Base-by-base conservation (phyloP, 495 filamentous ascomycete species). In the Tetracladium marchalianum region DNA sequence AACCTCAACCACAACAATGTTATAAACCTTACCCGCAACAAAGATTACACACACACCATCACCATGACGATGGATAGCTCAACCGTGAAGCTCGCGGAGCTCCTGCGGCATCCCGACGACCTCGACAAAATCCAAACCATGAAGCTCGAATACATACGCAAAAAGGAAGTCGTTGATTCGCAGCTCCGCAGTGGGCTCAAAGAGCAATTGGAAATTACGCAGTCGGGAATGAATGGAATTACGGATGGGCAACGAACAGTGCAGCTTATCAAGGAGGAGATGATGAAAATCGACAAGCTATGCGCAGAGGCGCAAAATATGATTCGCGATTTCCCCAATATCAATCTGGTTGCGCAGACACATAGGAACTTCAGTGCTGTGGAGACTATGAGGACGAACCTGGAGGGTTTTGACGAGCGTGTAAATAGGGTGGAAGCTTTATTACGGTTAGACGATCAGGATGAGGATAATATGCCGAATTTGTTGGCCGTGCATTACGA, bases 211-310 rank as follows among this genome's bases (percentile, higher is more conserved):
- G 84, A 92, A 61, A 82, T 87, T 7, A 95, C 93, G 15, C 88
- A 96, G 66, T 72, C 80, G 41, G 92, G 93, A 59, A 95, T 98
- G 76, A 80, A 69, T 46, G 78, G 80, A 32, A 80, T 98, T 47
- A 76, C 75, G 35, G 87, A 95, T 64, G 89, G 87, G 41, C 88
- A 95, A 63, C 80, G 87, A 53, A 85, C 82, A 40, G 81, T 97
- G 11, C 80, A 84, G 50, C 77, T 80, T 51, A 95, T 95, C 57
- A 90, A 90, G 64, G 93, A 97, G 57, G 92, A 97, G 70, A 90
- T 99, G 73, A 84, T 89, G 71, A 92, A 92, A 66, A 96, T 99
- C 62, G 93, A 97, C 66, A 90, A 89, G 70, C 75, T 99, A 41
- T 97, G 92, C 67, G 85, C 87, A 49, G 93, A 97, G 62, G 85